phyloP scores from a whole-genome alignment of 371 early-diverging fungal genomes.

The Zopfochytrium polystomum region DNA sequence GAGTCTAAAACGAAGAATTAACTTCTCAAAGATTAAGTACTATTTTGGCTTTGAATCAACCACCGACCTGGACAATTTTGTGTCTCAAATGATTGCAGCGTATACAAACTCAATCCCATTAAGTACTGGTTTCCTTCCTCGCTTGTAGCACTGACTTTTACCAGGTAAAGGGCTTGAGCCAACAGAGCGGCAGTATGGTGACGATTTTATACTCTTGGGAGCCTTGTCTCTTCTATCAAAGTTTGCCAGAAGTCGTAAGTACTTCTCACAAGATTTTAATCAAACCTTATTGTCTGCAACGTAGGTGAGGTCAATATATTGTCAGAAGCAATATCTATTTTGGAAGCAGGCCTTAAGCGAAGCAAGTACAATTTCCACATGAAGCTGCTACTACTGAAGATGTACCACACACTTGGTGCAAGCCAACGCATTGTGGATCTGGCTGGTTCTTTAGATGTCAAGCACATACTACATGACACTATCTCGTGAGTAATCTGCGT shows the following conservation, averaged over 20 bases:
- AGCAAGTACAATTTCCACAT: conserved; percentile 79
- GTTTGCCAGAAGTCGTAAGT: conserved; percentile 13
- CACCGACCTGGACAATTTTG: too few relatives aligned
- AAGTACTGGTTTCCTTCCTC: too few relatives aligned
- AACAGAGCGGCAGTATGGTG: conserved; percentile 76
- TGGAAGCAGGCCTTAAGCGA: conserved; percentile 70
- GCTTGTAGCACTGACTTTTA: too few relatives aligned
- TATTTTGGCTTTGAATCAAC: too few relatives aligned
- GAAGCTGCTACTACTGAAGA: conserved; percentile 74
- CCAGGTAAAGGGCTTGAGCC: too few relatives aligned
- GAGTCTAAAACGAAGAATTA: too few relatives aligned
- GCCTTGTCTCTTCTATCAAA: conserved; percentile 57
- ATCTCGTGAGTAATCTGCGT: conserved; percentile 53
- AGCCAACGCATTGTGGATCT: conserved; percentile 60
- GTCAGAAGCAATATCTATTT: conserved; percentile 59
- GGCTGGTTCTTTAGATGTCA: conserved; percentile 75
- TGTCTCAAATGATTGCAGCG: too few relatives aligned
- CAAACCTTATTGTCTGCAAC: neutral
- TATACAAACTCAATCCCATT: too few relatives aligned
- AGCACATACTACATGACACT: conserved; percentile 86
- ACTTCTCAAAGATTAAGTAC: too few relatives aligned
- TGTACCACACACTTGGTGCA: conserved; percentile 69
- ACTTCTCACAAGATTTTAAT: neutral
- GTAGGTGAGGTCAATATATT: neutral
- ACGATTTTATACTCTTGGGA: conserved; percentile 72